Evolutionary conservation across 768 basidiomycete genomes (phyloP), one percentile per base, ranked within the genome.

Genomic region (Leccinum boreale): DNA sequence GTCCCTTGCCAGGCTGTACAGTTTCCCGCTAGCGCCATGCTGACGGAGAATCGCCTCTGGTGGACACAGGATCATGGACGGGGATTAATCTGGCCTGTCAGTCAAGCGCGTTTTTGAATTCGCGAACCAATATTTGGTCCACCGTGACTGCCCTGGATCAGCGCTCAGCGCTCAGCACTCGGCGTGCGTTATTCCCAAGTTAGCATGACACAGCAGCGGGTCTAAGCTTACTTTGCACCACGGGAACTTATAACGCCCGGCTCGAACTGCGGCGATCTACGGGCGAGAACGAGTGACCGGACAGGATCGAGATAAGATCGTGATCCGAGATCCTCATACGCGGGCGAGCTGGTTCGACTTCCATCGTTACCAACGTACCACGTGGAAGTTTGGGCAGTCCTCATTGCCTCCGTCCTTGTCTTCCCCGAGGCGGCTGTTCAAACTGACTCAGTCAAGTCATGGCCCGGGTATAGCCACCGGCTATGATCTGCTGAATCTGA

Each of bases 341-440:
- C 50, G n/a, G 49, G 33, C 26, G 60, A 66, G 23, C 67, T 19
- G 49, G 67, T 55, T 67, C 65, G 49, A 11, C 55, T 63, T 42
- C 67, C 33, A 15, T 35, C 5, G 39, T n/a, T n/a, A 36, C 39
- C 12, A 39, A n/a, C 8, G n/a, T n/a, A 39, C 39, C 39, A 4
- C 17, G 3, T 1, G 9, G 39, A 39, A 17, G 17, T n/a, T 36
- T 36, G 6, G 17, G 7, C 17, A 17, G 45, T 42, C 45, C 4
- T 23, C 35, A 31, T 48, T 44, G 28, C 53, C 7, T 35, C 42
- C 53, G 62, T 29, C 53, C 44, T 61, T 51, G 29, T 35, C 29
- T 42, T 26, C 36, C 15, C 15, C 14, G 19, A 47, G 7, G 12
- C 24, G 24, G 46, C 46, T 47, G 46, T 47, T 26, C 44, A 21